phyloP scores from a whole-genome alignment of 2,329 filamentous ascomycete species.

The Rhinocladiella mackenziei region DNA sequence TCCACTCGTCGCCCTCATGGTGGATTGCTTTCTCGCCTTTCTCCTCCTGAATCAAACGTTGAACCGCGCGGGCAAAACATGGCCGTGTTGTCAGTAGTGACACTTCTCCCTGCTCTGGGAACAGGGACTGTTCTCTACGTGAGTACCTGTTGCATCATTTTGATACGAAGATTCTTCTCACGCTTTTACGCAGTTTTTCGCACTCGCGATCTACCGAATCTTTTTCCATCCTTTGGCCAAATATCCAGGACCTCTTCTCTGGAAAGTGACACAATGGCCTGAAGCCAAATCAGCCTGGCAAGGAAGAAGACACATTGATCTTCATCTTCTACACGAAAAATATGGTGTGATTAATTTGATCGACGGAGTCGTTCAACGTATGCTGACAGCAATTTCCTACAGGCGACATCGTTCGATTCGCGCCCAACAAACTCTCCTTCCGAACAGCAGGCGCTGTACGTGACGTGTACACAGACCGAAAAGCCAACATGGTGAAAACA shows the following conservation, averaged over 20 bases:
- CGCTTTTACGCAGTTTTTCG: slow-evolving; percentile 6
- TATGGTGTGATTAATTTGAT: slow-evolving; percentile 32
- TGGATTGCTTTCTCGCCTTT: too few species aligned
- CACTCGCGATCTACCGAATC: slow-evolving; percentile 21
- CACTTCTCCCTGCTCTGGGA: too few species aligned
- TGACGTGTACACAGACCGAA: slow-evolving; percentile 47
- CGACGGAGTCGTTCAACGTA: too few species aligned
- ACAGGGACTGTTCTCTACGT: slow-evolving; percentile 11
- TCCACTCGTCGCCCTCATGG: too few species aligned
- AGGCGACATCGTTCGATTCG: slow-evolving; percentile 31
- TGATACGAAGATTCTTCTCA: not conserved
- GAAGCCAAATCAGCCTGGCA: slow-evolving; percentile 34
- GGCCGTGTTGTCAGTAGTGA: too few species aligned
- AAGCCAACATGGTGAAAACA: slow-evolving; percentile 45
- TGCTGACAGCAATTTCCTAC: slow-evolving; percentile 3
- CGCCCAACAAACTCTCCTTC: slow-evolving; percentile 29
- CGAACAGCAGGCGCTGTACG: slow-evolving; percentile 37
- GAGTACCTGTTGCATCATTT: slow-evolving; percentile 1
- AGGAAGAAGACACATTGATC: slow-evolving; percentile 33
- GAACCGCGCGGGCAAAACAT: too few species aligned
- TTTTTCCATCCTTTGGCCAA: slow-evolving; percentile 56
- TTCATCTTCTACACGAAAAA: slow-evolving; percentile 31
- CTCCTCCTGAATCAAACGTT: too few species aligned
- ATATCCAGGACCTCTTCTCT: slow-evolving; percentile 62
- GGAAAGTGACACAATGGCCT: slow-evolving; percentile 49